phyloP scores from a whole-genome alignment of 106 monocot genomes.

The Cymbidium sinense region DNA sequence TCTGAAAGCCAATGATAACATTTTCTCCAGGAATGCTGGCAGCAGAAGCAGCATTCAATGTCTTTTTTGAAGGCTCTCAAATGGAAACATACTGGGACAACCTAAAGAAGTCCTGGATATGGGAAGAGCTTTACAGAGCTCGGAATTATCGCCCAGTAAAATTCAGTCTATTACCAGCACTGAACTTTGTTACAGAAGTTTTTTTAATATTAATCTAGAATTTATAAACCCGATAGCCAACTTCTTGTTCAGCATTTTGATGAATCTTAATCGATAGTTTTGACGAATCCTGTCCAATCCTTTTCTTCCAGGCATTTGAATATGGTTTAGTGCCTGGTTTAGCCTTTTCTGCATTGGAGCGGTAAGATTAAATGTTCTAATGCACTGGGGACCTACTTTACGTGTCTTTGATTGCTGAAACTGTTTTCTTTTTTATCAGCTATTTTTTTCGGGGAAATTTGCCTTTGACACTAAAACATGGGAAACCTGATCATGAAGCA shows the following conservation, averaged over 20 bases:
- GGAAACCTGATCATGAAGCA: constrained; percentile 92
- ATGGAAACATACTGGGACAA: constrained; percentile 82
- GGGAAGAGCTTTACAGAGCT: constrained; percentile 81
- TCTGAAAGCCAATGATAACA: background rate
- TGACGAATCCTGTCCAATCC: background rate
- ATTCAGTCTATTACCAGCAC: background rate
- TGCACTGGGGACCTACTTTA: background rate
- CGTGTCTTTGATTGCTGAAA: constrained; percentile 2
- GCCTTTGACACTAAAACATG: constrained; percentile 84
- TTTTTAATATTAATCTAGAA: background rate
- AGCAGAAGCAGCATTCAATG: constrained; percentile 77
- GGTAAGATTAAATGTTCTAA: constrained; percentile 30
- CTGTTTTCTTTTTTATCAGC: constrained; percentile 19
- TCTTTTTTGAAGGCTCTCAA: constrained; percentile 50
- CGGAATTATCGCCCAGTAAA: constrained; percentile 91
- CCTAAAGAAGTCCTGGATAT: constrained; percentile 90
- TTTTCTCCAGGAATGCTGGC: constrained; percentile 83
- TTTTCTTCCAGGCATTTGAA: constrained; percentile 70
- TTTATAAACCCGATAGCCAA: background rate
- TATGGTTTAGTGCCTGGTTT: constrained; percentile 88
- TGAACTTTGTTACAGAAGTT: background rate
- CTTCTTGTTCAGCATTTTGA: background rate
- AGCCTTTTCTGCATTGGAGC: constrained; percentile 83
- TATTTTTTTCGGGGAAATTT: constrained; percentile 58
- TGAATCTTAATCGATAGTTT: background rate